Conservation (phyloP, 805 yeast species). For the Kluyveromyces siamensis region DNA sequence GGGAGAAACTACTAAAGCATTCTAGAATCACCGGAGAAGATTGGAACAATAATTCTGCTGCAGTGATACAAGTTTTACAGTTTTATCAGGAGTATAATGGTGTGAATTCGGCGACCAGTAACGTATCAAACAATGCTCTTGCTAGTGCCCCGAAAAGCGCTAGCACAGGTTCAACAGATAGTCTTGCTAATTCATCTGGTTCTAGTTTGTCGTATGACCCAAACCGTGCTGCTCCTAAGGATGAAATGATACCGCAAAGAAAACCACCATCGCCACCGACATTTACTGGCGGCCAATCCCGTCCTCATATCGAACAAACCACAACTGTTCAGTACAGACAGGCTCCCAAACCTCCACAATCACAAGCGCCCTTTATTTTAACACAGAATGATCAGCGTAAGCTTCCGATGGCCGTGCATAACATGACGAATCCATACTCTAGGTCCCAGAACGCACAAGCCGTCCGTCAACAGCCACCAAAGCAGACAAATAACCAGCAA, state of each 20-base stretch:
- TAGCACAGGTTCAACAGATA: slow-evolving; percentile 6
- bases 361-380: slow-evolving; percentile 4
- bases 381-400: not conserved
- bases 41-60: slow-evolving; percentile 89
- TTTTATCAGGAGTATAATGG: slow-evolving; percentile 49
- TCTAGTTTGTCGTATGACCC: not conserved
- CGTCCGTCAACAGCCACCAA: slow-evolving; percentile 5
- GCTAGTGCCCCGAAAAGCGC: not conserved
- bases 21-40: slow-evolving; percentile 89
- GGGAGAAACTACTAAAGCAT: slow-evolving; percentile 79
- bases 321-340: slow-evolving; percentile 2
- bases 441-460: not conserved
- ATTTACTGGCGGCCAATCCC: slow-evolving; percentile 1
- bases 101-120: slow-evolving; percentile 8
- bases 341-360: slow-evolving; percentile 4
- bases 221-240: not conserved
- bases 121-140: slow-evolving; percentile 4
- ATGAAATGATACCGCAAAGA: slow-evolving; percentile 39
- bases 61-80: slow-evolving; percentile 84
- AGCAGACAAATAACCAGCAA: slow-evolving; percentile 1
- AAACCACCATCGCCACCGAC: slow-evolving; percentile 50
- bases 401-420: not conserved
- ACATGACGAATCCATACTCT: slow-evolving; percentile 2
- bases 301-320: slow-evolving; percentile 7
- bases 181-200: not conserved